Percentiles rank a stretch among this genome's conserved stretches.
phyloP scores from a whole-genome alignment of 352 stramenopile genomes.

The Phytophthora lateralis region DNA sequence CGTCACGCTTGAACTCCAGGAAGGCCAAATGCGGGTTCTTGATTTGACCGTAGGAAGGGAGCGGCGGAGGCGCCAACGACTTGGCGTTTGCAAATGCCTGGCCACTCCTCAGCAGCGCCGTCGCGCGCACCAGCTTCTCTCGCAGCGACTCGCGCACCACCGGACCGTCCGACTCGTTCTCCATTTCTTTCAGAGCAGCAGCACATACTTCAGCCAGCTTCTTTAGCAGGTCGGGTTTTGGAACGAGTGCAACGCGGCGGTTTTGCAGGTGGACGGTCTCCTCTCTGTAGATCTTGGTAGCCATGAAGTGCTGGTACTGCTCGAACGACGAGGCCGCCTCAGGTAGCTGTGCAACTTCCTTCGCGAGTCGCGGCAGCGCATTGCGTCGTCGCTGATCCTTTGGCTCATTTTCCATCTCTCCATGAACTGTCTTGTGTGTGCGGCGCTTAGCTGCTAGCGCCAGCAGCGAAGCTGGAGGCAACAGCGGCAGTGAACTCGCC shows the following conservation, averaged over 20 bases:
- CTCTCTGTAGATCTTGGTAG: constrained; percentile 45
- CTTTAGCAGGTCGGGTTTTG: constrained; percentile 34
- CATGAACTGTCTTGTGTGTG: background rate
- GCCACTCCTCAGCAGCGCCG: constrained; percentile 37
- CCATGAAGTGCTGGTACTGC: constrained; percentile 56
- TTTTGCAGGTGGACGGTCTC: constrained; percentile 46
- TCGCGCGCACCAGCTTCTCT: constrained; percentile 33
- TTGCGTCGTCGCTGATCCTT: constrained; percentile 4
- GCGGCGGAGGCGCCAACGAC: background rate
- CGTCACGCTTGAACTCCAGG: constrained; percentile 50
- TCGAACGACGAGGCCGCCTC: constrained; percentile 30
- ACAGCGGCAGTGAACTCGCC: constrained; percentile 17
- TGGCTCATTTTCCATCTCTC: background rate
- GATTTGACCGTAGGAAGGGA: constrained; percentile 28
- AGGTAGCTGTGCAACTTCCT: constrained; percentile 6
- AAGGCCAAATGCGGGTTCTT: constrained; percentile 75
- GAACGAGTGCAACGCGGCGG: constrained; percentile 45
- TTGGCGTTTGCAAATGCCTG: constrained; percentile 34
- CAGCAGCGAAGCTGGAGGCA: constrained; percentile 17
- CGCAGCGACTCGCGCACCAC: constrained; percentile 15
- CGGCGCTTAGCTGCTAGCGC: constrained; percentile 9
- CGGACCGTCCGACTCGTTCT: constrained; percentile 4
- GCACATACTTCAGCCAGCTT: constrained; percentile 37
- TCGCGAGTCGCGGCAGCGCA: constrained; percentile 14
- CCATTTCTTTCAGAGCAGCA: constrained; percentile 22